phyloP scores from a whole-genome alignment of 176 grass and related monocot genomes.

The Hsuehochloa calcarea region DNA sequence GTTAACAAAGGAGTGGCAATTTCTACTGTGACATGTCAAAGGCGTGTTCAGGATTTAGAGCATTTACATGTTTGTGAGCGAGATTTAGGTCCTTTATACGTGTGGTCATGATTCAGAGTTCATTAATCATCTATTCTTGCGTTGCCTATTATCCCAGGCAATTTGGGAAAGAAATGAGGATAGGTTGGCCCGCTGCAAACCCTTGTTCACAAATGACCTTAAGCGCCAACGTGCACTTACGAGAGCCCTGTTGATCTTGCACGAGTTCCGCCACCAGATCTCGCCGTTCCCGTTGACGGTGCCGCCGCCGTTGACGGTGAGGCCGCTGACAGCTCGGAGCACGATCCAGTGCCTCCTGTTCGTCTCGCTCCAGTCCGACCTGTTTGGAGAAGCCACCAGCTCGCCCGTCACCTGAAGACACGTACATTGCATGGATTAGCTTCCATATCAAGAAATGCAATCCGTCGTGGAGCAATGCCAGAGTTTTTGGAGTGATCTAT shows the following conservation, averaged over 20 bases:
- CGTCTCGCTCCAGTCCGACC: slow-evolving; percentile 37
- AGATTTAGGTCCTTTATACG: not conserved
- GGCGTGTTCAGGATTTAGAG: not conserved
- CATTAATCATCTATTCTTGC: not conserved
- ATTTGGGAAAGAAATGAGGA: not conserved
- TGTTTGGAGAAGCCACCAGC: slow-evolving; percentile 47
- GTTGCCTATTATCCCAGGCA: not conserved
- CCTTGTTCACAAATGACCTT: not conserved
- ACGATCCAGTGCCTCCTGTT: slow-evolving; percentile 55
- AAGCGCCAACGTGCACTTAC: slow-evolving; percentile 33
- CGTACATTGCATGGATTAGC: not conserved
- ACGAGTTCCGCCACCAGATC: slow-evolving; percentile 69
- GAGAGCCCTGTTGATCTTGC: slow-evolving; percentile 58
- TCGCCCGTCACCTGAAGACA: slow-evolving; percentile 49
- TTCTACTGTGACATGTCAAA: not conserved
- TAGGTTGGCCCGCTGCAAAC: not conserved
- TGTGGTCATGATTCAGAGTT: slow-evolving; percentile 4
- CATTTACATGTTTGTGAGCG: not conserved
- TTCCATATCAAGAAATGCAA: too few species aligned
- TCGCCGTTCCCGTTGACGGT: slow-evolving; percentile 71
- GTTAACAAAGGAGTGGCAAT: not conserved
- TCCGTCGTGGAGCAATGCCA: too few species aligned
- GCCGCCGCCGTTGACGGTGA: slow-evolving; percentile 62
- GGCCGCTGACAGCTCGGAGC: slow-evolving; percentile 29
- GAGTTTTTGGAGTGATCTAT: not conserved